A percentile compares a stretch with the other conserved stretches of the same genome.
Conservation (phyloP, 257 asterid species). For the Echium plantagineum region DNA sequence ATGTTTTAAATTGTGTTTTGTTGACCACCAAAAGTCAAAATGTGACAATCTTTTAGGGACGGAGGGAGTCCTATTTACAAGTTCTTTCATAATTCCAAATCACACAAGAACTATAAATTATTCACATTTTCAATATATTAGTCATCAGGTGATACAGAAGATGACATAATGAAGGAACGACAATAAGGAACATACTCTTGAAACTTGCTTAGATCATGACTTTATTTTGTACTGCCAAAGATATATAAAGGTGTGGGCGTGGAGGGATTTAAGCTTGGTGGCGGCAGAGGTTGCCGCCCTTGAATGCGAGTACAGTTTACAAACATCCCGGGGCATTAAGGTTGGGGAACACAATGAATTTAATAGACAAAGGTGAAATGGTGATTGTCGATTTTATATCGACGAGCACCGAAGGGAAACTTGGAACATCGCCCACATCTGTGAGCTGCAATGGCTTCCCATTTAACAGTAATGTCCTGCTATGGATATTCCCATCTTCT, state of each 20-base stretch:
- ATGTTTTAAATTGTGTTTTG: too few species aligned
- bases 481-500: constrained; percentile 34
- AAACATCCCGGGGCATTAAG: constrained; percentile 46
- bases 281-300: too few species aligned
- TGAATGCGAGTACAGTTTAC: constrained; percentile 11
- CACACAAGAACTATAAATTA: too few species aligned
- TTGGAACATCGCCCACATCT: constrained; percentile 39
- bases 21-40: too few species aligned
- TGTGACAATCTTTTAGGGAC: too few species aligned
- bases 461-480: constrained; percentile 48
- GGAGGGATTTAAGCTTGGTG: not conserved
- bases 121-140: not conserved
- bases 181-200: not conserved
- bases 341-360: constrained; percentile 60
- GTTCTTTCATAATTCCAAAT: too few species aligned
- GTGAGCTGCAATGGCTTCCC: constrained; percentile 39
- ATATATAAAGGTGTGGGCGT: not conserved
- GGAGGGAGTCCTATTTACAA: too few species aligned
- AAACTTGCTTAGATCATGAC: not conserved
- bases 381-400: constrained; percentile 29
- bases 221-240: not conserved
- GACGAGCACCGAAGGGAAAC: constrained; percentile 26
- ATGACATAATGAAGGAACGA: too few species aligned
- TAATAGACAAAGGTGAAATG: constrained; percentile 49
- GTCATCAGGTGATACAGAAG: not conserved